Conservation (phyloP, 2,329 filamentous ascomycete species). For the Penicillium griseofulvum region DNA sequence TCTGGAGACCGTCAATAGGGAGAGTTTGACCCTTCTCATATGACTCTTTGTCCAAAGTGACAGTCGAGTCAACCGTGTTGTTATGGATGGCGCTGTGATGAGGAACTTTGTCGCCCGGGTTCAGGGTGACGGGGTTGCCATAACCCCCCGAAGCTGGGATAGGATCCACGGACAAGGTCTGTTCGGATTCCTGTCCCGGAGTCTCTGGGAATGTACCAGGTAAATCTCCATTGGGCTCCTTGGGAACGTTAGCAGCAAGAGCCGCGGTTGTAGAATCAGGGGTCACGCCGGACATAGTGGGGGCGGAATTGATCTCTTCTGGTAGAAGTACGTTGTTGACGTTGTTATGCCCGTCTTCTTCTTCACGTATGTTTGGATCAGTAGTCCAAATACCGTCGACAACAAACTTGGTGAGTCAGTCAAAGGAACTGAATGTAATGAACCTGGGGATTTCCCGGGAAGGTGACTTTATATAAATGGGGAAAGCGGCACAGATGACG, state of each 20-base stretch:
- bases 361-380: slow-evolving; percentile 75
- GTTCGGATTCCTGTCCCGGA: slow-evolving; percentile 53
- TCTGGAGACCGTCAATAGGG: slow-evolving; percentile 41
- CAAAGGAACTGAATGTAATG: neutral
- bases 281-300: slow-evolving; percentile 59
- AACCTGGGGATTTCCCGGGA: neutral
- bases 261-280: slow-evolving; percentile 70
- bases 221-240: slow-evolving; percentile 50
- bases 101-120: slow-evolving; percentile 78
- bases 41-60: slow-evolving; percentile 71
- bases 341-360: slow-evolving; percentile 79
- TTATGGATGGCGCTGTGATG: slow-evolving; percentile 61
- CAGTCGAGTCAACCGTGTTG: slow-evolving; percentile 67
- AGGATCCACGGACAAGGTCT: slow-evolving; percentile 51
- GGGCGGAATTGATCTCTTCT: slow-evolving; percentile 59
- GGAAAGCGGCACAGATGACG: slow-evolving; percentile 20
- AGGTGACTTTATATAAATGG: slow-evolving; percentile 18
- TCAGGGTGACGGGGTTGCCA: slow-evolving; percentile 77
- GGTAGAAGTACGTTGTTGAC: slow-evolving; percentile 87
- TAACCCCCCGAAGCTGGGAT: slow-evolving; percentile 57
- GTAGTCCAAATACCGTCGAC: slow-evolving; percentile 89
- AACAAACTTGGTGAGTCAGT: slow-evolving; percentile 66
- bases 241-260: slow-evolving; percentile 55
- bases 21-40: slow-evolving; percentile 72
- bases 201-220: slow-evolving; percentile 74